These are phyloP conservation scores for Calonectria pteridis DNA, from an alignment of 2,329 filamentous ascomycete genomes.

Conservation along the genomic window DNA sequence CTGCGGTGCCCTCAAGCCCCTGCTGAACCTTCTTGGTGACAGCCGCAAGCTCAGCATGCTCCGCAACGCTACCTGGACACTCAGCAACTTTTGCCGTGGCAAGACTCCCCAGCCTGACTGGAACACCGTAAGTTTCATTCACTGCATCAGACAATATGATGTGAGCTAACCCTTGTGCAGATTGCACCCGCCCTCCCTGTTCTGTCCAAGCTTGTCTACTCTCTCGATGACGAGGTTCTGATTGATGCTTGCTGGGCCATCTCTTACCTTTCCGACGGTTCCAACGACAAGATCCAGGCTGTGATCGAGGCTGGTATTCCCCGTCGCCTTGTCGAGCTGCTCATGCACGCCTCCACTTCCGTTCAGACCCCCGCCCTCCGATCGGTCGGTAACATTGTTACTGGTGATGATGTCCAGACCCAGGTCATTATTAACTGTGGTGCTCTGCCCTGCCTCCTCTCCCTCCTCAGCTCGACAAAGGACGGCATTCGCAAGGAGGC, in stretches of 20 bases:
- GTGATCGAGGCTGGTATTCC: constrained; percentile 99
- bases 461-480: constrained; percentile 95
- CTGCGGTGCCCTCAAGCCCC: constrained; percentile 89
- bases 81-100: constrained; percentile 99
- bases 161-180: constrained; percentile 58
- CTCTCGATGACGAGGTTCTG: constrained; percentile 95
- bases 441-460: constrained; percentile 90
- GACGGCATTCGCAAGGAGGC: constrained; percentile 99
- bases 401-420: constrained; percentile 97
- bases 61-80: constrained; percentile 97
- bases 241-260: constrained; percentile 99
- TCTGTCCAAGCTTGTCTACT: constrained; percentile 97
- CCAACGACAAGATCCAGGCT: constrained; percentile 99
- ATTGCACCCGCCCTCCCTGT: constrained; percentile 96
- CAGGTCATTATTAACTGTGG: constrained; percentile 99
- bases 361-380: constrained; percentile 97
- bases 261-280: constrained; percentile 96
- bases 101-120: constrained; percentile 99
- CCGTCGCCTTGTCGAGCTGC: constrained; percentile 92
- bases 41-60: constrained; percentile 99
- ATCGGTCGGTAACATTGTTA: constrained; percentile 98
- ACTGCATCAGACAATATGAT: constrained; percentile 25
- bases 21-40: constrained; percentile 91
- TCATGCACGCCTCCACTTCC: constrained; percentile 98
- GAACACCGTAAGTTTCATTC: constrained; percentile 79